Conservation (phyloP, 306 rosid genomes). For the Fragaria iinumae region DNA sequence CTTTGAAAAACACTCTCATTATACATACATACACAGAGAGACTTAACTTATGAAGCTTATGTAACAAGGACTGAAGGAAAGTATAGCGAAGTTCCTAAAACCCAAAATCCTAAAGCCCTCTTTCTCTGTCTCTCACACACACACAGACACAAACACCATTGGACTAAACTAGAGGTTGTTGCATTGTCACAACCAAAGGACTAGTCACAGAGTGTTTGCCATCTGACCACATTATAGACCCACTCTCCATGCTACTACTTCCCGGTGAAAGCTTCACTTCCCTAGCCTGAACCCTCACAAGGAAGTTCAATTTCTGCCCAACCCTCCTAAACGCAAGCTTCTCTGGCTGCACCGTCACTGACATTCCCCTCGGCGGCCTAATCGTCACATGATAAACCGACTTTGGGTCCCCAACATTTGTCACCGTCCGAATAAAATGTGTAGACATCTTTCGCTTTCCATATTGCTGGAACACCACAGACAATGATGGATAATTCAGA, state of each 20-base stretch:
- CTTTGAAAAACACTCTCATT: slow-evolving; percentile 28
- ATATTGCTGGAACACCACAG: slow-evolving; percentile 76
- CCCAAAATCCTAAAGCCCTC: slow-evolving; percentile 32
- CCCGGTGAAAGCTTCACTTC: slow-evolving; percentile 73
- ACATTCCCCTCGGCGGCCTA: slow-evolving; percentile 51
- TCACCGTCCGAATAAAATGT: slow-evolving; percentile 78
- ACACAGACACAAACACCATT: slow-evolving; percentile 15
- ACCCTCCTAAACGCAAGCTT: slow-evolving; percentile 58
- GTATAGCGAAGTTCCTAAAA: slow-evolving; percentile 26
- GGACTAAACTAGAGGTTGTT: slow-evolving; percentile 57
- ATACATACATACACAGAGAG: slow-evolving; percentile 31
- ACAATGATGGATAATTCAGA: slow-evolving; percentile 73
- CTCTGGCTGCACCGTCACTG: slow-evolving; percentile 73
- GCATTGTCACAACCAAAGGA: slow-evolving; percentile 86
- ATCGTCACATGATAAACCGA: slow-evolving; percentile 59
- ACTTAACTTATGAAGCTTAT: slow-evolving; percentile 23
- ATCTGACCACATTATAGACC: slow-evolving; percentile 76
- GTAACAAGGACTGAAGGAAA: slow-evolving; percentile 30
- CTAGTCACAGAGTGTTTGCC: slow-evolving; percentile 79
- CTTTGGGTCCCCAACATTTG: slow-evolving; percentile 75
- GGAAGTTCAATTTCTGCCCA: slow-evolving; percentile 78
- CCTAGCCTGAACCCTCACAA: slow-evolving; percentile 70
- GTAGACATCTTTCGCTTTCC: slow-evolving; percentile 74
- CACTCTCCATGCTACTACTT: slow-evolving; percentile 55
- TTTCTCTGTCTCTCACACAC: not conserved